Evolutionary conservation across 2,329 filamentous ascomycete species (phyloP), one percentile per base, ranked within the genome.

Genomic region (Onygenales sp.): DNA sequence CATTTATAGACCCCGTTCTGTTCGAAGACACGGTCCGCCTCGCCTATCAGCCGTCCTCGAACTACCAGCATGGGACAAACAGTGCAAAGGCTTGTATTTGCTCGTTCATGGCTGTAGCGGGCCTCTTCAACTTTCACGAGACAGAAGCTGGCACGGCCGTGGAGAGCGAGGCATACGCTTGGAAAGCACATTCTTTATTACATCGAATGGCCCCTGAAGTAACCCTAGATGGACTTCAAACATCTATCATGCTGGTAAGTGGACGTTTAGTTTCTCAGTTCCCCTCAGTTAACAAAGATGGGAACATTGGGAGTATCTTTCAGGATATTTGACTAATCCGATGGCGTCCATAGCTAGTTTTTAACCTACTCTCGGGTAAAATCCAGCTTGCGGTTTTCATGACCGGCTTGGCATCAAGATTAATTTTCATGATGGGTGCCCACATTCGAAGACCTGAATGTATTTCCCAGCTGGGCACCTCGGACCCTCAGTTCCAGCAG

Each of bases 231-330:
- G 71, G 66, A 2, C 59, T 79, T 0, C 74, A 81, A 55, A 68
- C 75, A 1, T 55, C 73, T 1, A 61, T 75, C 3, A 76, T 80
- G 64, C 54, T 81, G 59, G 78, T 80, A 63, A 60, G 75, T 63
- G 5, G 38, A 31, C 7, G 32, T 36, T 43, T 44, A 21, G n/a
- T 11, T 17, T 6, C 27, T 32, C 42, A 13, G 9, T 38, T 39
- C 41, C 31, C 36, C 13, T 27, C 1, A 5, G 36, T 1, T 1
- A 39, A 4, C 3, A 39, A 10, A 10, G 13, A 39, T n/a, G 7
- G 36, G 36, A 5, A 3, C 21, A 27, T 27, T 27, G 21, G 21
- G 21, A 5, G 21, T 27, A 27, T 27, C 3, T 27, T 27, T 27
- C 21, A 27, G 21, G 21, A 5, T 27, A 27, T 27, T 27, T 27